phyloP scores from a whole-genome alignment of 495 filamentous ascomycete species.

The Xylona heveae region DNA sequence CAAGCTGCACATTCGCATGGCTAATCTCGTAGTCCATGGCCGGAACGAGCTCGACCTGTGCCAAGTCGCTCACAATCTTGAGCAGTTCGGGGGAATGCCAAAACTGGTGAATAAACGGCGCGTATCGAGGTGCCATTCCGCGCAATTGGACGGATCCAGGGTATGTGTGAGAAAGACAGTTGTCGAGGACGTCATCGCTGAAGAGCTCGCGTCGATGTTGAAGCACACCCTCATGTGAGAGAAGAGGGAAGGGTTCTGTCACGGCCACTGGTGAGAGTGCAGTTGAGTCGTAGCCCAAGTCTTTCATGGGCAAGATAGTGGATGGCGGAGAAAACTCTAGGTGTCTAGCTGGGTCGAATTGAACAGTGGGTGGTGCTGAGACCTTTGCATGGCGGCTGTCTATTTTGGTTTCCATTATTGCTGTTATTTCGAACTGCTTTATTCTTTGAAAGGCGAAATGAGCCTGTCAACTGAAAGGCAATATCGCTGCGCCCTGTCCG shows the following conservation, averaged over 20 bases:
- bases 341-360: not conserved
- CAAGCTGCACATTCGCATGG: conserved; percentile 8
- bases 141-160: no score
- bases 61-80: conserved; percentile 4
- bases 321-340: not conserved
- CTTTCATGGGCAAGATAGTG: not conserved
- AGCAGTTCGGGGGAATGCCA: conserved; percentile 6
- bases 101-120: conserved; percentile 6
- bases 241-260: not conserved
- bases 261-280: not conserved
- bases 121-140: no score
- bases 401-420: no score
- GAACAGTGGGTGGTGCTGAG: no score
- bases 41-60: conserved; percentile 7
- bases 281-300: not conserved
- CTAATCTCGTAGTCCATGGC: conserved; percentile 8
- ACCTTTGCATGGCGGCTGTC: no score
- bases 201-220: not conserved
- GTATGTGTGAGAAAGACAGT: no score
- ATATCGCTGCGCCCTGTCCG: no score
- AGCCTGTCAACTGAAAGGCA: no score
- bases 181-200: no score
- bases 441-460: no score
- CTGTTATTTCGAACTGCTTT: no score
- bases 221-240: not conserved